Evolutionary conservation across 148 eudicot species (phyloP).

Genomic region (Rhododendron vialii): DNA sequence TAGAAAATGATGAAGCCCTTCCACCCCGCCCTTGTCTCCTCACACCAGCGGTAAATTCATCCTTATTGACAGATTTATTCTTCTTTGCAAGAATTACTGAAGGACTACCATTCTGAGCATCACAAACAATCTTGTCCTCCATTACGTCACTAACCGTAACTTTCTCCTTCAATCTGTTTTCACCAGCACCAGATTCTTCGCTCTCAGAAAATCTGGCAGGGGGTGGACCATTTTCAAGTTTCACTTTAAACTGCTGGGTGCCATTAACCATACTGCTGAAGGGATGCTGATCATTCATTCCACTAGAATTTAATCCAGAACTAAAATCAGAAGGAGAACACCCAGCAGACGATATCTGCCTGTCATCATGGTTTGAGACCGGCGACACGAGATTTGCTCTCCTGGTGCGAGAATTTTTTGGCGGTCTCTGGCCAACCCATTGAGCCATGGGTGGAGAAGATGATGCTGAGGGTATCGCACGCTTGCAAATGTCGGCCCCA

Average conservation of each 20-base stretch:
- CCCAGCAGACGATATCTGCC: slow-evolving; percentile 25
- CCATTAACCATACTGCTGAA: slow-evolving; percentile 18
- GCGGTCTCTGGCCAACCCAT: slow-evolving; percentile 52
- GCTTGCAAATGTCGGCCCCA: slow-evolving; percentile 17
- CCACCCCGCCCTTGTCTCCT: slow-evolving; percentile 35
- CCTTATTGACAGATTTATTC: slow-evolving; percentile 28
- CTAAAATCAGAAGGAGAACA: slow-evolving; percentile 25
- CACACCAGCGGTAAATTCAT: slow-evolving; percentile 20
- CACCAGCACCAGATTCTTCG: slow-evolving; percentile 27
- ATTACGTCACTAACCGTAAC: slow-evolving; percentile 20
- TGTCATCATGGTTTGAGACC: slow-evolving; percentile 35
- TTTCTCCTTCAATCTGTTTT: slow-evolving; percentile 32
- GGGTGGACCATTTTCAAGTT: slow-evolving; percentile 31
- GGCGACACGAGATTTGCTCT: slow-evolving; percentile 45
- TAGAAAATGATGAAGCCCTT: slow-evolving; percentile 31
- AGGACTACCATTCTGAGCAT: slow-evolving; percentile 32
- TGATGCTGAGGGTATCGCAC: slow-evolving; percentile 19
- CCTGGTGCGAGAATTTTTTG: slow-evolving; percentile 46
- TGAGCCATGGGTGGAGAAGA: slow-evolving; percentile 34
- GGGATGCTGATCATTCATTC: slow-evolving; percentile 21
- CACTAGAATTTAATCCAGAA: slow-evolving; percentile 21
- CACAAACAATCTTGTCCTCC: slow-evolving; percentile 9
- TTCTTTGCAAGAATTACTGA: slow-evolving; percentile 33
- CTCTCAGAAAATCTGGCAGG: slow-evolving; percentile 33
- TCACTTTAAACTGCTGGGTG: slow-evolving; percentile 23